These are phyloP conservation scores for Quercus alba DNA, from an alignment of 306 rosid species.

Conservation along the genomic window DNA sequence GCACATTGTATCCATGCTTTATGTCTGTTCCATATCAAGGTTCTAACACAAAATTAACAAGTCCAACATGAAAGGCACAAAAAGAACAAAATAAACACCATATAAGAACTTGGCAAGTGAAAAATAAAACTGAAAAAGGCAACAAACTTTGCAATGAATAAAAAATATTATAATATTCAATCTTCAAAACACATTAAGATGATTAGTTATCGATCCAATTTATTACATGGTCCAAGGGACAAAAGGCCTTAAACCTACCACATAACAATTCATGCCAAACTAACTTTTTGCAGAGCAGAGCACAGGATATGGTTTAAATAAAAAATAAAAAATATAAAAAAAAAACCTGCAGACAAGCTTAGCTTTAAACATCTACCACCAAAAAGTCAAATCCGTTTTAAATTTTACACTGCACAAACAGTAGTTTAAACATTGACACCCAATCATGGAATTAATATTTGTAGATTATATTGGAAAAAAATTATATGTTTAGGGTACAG, in stretches of 20 bases:
- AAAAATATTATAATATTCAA: not conserved
- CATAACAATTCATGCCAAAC: not conserved
- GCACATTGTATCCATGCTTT: conserved; percentile 70
- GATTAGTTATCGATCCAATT: not conserved
- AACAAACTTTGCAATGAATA: not conserved
- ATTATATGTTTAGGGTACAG: not conserved
- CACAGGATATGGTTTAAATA: not conserved
- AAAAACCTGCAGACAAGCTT: not conserved
- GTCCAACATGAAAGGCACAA: not conserved
- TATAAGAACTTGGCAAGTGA: not conserved
- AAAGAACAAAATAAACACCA: not conserved
- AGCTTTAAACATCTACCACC: not conserved
- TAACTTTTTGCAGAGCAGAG: not conserved
- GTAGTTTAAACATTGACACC: not conserved
- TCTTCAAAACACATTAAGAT: not conserved
- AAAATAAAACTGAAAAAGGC: not conserved
- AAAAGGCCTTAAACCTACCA: not conserved
- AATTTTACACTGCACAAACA: not conserved
- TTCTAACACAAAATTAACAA: conserved; percentile 22
- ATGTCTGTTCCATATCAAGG: conserved; percentile 57
- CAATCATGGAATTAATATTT: not conserved
- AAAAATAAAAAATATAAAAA: not conserved
- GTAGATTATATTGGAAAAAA: not conserved
- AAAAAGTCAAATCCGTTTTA: not conserved
- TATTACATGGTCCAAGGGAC: not conserved